Conservation (phyloP, 1,284 basidiomycete species). For the Leccinum subspadiceum region DNA sequence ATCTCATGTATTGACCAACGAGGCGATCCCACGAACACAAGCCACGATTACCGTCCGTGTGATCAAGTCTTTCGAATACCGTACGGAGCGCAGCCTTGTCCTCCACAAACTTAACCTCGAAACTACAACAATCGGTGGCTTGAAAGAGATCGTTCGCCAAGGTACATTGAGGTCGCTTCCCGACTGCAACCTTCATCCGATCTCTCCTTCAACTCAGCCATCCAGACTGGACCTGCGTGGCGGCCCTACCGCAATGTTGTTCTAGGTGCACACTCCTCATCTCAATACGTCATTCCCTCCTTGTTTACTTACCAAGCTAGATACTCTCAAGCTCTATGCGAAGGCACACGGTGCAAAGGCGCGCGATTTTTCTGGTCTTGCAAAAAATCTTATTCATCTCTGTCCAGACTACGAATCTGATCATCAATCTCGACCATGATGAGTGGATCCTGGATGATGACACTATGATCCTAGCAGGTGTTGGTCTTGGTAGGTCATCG, state of each 20-base stretch:
- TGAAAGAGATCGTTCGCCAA: conserved; percentile 71
- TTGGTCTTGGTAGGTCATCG: conserved; percentile 67
- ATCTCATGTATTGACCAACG: conserved; percentile 63
- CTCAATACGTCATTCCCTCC: not conserved
- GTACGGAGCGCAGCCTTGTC: conserved; percentile 88
- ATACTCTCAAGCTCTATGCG: conserved; percentile 93
- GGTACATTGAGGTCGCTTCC: conserved; percentile 40
- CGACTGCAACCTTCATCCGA: conserved; percentile 5
- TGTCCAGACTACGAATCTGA: conserved; percentile 83
- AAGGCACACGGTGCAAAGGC: conserved; percentile 94
- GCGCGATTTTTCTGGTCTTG: not conserved
- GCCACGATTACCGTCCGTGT: conserved; percentile 88
- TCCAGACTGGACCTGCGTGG: conserved; percentile 76
- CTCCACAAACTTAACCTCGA: conserved; percentile 82
- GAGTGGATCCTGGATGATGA: conserved; percentile 86
- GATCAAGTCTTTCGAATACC: conserved; percentile 93
- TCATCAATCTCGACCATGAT: conserved; percentile 93
- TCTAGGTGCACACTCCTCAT: conserved; percentile 52
- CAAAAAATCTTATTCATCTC: not conserved
- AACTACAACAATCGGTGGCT: conserved; percentile 67
- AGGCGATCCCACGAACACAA: conserved; percentile 62
- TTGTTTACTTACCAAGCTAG: conserved; percentile 38
- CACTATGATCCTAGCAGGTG: conserved; percentile 57
- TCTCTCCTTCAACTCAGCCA: conserved; percentile 43
- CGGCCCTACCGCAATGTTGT: conserved; percentile 77